These are phyloP conservation scores for Penicillium janthinellum DNA, from an alignment of 2,329 filamentous ascomycete species.

Conservation along the genomic window DNA sequence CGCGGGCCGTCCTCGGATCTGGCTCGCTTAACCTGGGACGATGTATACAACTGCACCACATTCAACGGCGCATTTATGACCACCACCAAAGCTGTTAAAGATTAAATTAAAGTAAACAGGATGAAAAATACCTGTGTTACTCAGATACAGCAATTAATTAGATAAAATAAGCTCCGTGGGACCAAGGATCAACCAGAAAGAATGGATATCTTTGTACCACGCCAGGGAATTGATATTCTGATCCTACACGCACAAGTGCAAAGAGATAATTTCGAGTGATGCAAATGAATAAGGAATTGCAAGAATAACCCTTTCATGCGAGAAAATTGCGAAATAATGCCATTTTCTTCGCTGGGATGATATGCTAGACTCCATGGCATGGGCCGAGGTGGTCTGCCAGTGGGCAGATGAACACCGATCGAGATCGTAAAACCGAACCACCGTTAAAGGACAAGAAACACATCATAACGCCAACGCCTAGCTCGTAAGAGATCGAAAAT, in stretches of 20 bases:
- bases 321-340: background rate
- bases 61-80: slow-evolving; percentile 1
- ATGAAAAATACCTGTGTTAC: background rate
- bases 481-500: slow-evolving; percentile 6
- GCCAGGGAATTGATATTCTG: background rate
- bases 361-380: slow-evolving; percentile 16
- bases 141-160: background rate
- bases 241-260: background rate
- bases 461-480: slow-evolving; percentile 21
- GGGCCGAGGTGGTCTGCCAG: background rate
- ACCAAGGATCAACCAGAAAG: background rate
- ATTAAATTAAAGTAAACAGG: background rate
- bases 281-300: background rate
- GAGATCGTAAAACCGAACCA: slow-evolving; percentile 8
- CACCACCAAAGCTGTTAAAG: background rate
- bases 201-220: background rate
- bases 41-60: slow-evolving; percentile 10
- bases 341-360: slow-evolving; percentile 5
- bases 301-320: background rate
- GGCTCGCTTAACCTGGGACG: slow-evolving; percentile 17
- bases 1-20: background rate
- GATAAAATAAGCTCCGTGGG: background rate
- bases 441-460: slow-evolving; percentile 7
- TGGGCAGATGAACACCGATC: background rate
- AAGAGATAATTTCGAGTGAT: background rate